Evolutionary conservation across 2,329 filamentous ascomycete species (phyloP).

Genomic region (Sclerotinia sclerotiorum): DNA sequence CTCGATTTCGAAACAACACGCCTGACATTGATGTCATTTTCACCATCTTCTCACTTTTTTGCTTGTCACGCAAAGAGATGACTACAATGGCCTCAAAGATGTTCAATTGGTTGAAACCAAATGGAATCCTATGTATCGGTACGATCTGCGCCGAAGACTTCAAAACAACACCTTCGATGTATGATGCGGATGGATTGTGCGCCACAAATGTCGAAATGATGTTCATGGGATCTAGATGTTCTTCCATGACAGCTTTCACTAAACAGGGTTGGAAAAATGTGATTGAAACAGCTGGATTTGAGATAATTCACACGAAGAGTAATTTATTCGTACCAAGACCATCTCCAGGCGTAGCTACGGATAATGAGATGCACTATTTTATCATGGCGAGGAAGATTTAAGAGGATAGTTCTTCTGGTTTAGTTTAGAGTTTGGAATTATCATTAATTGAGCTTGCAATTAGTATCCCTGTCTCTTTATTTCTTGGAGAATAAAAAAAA

Average conservation of each 20-base stretch:
- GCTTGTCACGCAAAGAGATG: constrained; percentile 25
- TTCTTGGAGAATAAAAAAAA: not conserved
- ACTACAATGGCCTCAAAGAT: constrained; percentile 25
- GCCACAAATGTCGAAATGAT: constrained; percentile 23
- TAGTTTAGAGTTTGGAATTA: not conserved
- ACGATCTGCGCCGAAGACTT: constrained; percentile 26
- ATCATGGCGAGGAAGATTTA: constrained; percentile 16
- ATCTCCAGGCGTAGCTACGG: not conserved
- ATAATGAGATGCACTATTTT: constrained; percentile 21
- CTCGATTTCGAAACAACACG: constrained; percentile 2
- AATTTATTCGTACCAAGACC: constrained; percentile 10
- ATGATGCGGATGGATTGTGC: constrained; percentile 26
- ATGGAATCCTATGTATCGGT: constrained; percentile 26
- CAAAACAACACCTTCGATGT: constrained; percentile 14
- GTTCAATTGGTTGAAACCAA: constrained; percentile 26
- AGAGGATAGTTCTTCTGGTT: not conserved
- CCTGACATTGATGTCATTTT: constrained; percentile 23
- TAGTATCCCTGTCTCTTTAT: not conserved
- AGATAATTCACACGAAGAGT: constrained; percentile 17
- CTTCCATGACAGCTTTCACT: constrained; percentile 19
- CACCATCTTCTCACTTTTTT: constrained; percentile 28
- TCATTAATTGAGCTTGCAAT: not conserved
- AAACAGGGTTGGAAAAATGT: constrained; percentile 19
- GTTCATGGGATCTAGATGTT: constrained; percentile 28
- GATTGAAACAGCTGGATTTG: constrained; percentile 19